Conservation (phyloP, 129 eudicot genomes). For the Arctium minus region DNA sequence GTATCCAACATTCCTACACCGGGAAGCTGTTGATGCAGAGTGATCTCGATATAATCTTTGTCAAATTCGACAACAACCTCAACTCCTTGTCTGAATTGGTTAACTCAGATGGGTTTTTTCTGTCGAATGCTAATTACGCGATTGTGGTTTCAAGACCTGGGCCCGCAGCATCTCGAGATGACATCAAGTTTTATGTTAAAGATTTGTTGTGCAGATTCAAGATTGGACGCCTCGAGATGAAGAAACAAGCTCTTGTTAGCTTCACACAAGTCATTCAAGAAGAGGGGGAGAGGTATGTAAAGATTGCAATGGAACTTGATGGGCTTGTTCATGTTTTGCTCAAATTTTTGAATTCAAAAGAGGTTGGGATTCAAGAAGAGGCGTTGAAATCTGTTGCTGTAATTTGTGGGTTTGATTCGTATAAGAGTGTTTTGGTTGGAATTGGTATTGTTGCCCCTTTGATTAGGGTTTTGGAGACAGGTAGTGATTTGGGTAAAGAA, state of each 20-base stretch:
- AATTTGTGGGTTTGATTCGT: conserved; percentile 50
- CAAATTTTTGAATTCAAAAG: conserved; percentile 58
- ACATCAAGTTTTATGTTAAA: conserved; percentile 61
- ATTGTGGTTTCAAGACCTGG: conserved; percentile 73
- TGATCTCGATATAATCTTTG: conserved; percentile 57
- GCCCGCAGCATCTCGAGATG: conserved; percentile 53
- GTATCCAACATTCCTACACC: conserved; percentile 45
- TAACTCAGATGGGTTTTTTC: conserved; percentile 33
- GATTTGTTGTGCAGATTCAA: conserved; percentile 75
- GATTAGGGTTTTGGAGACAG: conserved; percentile 66
- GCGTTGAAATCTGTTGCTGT: conserved; percentile 46
- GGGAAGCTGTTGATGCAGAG: conserved; percentile 95
- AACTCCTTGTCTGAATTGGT: conserved; percentile 45
- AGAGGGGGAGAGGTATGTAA: conserved; percentile 59
- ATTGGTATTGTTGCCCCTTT: conserved; percentile 64
- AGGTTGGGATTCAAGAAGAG: conserved; percentile 57
- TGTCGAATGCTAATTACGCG: conserved; percentile 39
- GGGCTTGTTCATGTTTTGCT: conserved; percentile 42
- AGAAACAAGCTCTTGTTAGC: conserved; percentile 57
- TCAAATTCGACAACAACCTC: conserved; percentile 43
- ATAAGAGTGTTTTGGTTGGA: conserved; percentile 36
- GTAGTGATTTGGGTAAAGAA: conserved; percentile 56
- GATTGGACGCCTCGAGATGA: conserved; percentile 64
- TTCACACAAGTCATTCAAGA: conserved; percentile 55
- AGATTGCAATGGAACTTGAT: conserved; percentile 49